Evolutionary conservation across 768 basidiomycete genomes (phyloP).

Genomic region (Leccinum pellstonianum): DNA sequence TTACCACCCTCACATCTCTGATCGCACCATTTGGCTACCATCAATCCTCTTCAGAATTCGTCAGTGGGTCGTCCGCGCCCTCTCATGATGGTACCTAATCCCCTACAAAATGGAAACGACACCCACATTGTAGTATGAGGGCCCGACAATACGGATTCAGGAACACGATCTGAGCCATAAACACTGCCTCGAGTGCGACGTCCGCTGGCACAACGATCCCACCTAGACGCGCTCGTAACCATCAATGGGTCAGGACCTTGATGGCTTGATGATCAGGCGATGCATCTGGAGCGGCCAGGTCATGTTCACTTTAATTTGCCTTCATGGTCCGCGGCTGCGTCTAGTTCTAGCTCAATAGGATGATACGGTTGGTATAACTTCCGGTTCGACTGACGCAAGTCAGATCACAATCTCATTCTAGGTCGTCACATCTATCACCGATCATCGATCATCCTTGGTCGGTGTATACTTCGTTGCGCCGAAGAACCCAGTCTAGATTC

Average conservation of each 20-base stretch:
- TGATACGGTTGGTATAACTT: not conserved
- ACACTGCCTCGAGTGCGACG: not conserved
- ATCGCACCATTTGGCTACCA: not conserved
- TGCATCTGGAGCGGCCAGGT: not conserved
- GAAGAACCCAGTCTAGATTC: not conserved
- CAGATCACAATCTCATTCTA: not conserved
- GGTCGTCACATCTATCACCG: not conserved
- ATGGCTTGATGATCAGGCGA: not conserved
- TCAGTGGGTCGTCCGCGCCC: not conserved
- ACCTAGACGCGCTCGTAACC: not conserved
- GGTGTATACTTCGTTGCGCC: not conserved
- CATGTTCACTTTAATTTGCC: not conserved
- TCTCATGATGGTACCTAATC: not conserved
- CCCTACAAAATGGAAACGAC: not conserved
- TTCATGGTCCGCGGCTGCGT: not conserved
- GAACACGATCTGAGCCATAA: not conserved
- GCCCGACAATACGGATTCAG: no score
- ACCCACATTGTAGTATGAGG: not conserved
- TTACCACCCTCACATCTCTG: no score
- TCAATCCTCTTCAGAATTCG: not conserved
- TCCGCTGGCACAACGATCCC: not conserved
- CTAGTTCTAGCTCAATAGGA: not conserved
- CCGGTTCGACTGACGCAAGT: not conserved
- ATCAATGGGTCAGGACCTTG: not conserved
- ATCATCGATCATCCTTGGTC: not conserved